Evolutionary conservation across 1,139 yeast species (phyloP).

Genomic region (Saccharomycopsis hybrid): DNA sequence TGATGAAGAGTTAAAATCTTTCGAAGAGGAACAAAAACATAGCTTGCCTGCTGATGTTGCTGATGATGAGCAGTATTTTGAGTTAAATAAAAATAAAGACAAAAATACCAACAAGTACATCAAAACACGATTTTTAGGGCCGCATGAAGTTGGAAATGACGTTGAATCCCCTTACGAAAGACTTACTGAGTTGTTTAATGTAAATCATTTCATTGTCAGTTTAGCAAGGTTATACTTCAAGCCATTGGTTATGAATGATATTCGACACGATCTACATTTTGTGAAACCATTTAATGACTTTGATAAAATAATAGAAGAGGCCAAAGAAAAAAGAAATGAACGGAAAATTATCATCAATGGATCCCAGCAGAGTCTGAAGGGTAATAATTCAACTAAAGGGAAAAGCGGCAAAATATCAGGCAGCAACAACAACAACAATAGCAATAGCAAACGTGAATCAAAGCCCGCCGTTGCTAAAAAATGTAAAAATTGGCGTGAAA

Average conservation of each 20-base stretch:
- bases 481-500: not conserved
- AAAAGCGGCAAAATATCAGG: not conserved
- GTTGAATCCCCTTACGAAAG: slow-evolving; percentile 73
- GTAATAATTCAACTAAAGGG: slow-evolving; percentile 28
- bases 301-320: slow-evolving; percentile 16
- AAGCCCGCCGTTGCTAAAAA: not conserved
- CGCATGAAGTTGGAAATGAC: slow-evolving; percentile 38
- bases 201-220: slow-evolving; percentile 84
- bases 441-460: not conserved
- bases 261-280: slow-evolving; percentile 28
- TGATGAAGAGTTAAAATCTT: slow-evolving; percentile 27
- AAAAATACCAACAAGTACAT: slow-evolving; percentile 21
- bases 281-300: slow-evolving; percentile 12
- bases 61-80: slow-evolving; percentile 33
- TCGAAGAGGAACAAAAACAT: slow-evolving; percentile 21
- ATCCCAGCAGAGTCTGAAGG: slow-evolving; percentile 31
- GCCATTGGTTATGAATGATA: slow-evolving; percentile 76
- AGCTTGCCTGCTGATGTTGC: slow-evolving; percentile 27
- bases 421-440: not conserved
- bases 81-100: not conserved
- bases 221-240: slow-evolving; percentile 91
- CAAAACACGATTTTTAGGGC: slow-evolving; percentile 33
- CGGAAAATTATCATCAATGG: not conserved
- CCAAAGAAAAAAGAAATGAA: slow-evolving; percentile 28
- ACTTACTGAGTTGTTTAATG: slow-evolving; percentile 86